phyloP scores from a whole-genome alignment of 345 rosid species.

The Fremontodendron californicum region DNA sequence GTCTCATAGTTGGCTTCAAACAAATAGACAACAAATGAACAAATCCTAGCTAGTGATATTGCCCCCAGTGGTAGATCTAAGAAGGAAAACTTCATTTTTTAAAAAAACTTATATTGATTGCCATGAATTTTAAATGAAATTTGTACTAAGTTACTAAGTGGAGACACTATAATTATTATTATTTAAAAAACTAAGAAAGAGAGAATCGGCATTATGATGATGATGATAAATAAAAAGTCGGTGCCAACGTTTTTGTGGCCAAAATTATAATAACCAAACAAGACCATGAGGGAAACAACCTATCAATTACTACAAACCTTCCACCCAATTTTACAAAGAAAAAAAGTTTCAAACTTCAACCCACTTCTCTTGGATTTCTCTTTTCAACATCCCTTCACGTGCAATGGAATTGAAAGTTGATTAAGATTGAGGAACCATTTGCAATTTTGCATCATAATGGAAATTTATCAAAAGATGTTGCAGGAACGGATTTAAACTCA shows the following conservation, averaged over 20 bases:
- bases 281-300: background rate
- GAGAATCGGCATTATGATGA: background rate
- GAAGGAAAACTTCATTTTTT: background rate
- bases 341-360: background rate
- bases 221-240: background rate
- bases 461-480: background rate
- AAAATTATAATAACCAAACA: background rate
- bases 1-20: background rate
- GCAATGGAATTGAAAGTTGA: background rate
- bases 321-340: background rate
- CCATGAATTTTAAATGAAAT: background rate
- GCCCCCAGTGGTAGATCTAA: background rate
- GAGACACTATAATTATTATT: background rate
- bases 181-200: too few species aligned
- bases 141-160: background rate
- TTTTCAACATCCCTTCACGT: slow-evolving; percentile 8
- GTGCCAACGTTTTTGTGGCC: background rate
- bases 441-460: background rate
- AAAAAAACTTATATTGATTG: too few species aligned
- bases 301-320: background rate
- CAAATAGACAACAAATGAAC: background rate
- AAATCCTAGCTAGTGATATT: background rate
- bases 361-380: background rate
- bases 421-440: background rate
- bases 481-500: background rate